Conservation (phyloP, 2,329 filamentous ascomycete species). For the Erysiphe pisi region DNA sequence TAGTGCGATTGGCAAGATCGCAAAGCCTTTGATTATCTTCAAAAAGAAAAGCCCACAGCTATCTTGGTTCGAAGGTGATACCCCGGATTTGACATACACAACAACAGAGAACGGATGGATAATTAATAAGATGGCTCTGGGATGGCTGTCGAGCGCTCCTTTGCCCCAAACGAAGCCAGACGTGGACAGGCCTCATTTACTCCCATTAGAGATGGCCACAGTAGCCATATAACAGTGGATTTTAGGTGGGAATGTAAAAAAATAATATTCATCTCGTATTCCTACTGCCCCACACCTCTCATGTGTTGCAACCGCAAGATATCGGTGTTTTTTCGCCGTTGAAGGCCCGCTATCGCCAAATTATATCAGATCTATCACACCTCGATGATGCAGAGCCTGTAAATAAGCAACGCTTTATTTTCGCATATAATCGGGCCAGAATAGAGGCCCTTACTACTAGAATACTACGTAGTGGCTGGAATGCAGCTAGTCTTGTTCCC, state of each 20-base stretch:
- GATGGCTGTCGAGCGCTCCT: background rate
- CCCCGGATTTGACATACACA: background rate
- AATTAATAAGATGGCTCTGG: background rate
- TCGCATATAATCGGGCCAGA: background rate
- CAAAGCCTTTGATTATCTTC: background rate
- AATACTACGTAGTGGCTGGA: background rate
- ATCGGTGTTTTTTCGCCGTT: background rate
- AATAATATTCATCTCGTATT: conserved; percentile 15
- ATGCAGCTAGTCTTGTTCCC: background rate
- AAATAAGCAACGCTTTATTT: background rate
- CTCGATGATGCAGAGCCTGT: background rate
- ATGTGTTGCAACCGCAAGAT: background rate
- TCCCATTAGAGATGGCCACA: conserved; percentile 4
- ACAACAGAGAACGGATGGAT: background rate
- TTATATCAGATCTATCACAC: background rate
- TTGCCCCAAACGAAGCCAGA: conserved; percentile 1
- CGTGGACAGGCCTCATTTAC: background rate
- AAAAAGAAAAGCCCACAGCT: background rate
- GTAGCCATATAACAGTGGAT: background rate
- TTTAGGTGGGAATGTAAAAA: conserved; percentile 9
- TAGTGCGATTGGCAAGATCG: background rate
- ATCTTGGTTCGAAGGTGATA: conserved; percentile 17
- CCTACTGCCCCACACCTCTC: background rate
- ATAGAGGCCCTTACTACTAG: background rate
- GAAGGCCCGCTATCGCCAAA: background rate